phyloP scores from a whole-genome alignment of 805 yeast species.

The Blastobotrys mokoenaii region DNA sequence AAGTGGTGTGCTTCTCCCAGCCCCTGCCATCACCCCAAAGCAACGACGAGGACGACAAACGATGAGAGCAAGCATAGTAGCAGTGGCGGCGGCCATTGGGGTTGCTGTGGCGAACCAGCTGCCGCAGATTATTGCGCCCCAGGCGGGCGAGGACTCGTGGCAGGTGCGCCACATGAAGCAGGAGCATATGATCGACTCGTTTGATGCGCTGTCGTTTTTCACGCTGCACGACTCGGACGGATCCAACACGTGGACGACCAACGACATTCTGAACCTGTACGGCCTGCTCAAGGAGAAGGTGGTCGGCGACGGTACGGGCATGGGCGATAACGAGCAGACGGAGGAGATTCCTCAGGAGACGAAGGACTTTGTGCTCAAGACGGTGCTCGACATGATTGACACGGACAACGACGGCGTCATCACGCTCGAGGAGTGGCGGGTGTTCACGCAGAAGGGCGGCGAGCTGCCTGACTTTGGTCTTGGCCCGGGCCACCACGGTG shows the following conservation, averaged over 20 bases:
- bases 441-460: conserved; percentile 52
- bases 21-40: too few species aligned
- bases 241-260: conserved; percentile 48
- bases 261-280: conserved; percentile 71
- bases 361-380: conserved; percentile 42
- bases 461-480: conserved; percentile 85
- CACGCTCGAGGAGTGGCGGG: conserved; percentile 60
- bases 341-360: conserved; percentile 49
- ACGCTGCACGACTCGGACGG: conserved; percentile 58
- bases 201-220: conserved; percentile 71
- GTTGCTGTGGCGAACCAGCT: background rate
- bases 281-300: conserved; percentile 67
- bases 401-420: conserved; percentile 57
- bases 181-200: conserved; percentile 73
- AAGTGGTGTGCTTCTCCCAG: too few species aligned
- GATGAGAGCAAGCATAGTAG: background rate
- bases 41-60: too few species aligned
- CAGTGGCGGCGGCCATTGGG: background rate
- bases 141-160: conserved; percentile 22
- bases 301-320: conserved; percentile 85
- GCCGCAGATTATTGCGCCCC: background rate
- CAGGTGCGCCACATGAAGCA: conserved; percentile 67
- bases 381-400: conserved; percentile 56
- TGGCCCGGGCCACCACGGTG: conserved; percentile 92
- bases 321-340: conserved; percentile 68